A percentile compares a stretch with the other conserved stretches of the same genome.
These are phyloP conservation scores for Xylaria sp. DNA, from an alignment of 495 filamentous ascomycete species.

Conservation along the genomic window DNA sequence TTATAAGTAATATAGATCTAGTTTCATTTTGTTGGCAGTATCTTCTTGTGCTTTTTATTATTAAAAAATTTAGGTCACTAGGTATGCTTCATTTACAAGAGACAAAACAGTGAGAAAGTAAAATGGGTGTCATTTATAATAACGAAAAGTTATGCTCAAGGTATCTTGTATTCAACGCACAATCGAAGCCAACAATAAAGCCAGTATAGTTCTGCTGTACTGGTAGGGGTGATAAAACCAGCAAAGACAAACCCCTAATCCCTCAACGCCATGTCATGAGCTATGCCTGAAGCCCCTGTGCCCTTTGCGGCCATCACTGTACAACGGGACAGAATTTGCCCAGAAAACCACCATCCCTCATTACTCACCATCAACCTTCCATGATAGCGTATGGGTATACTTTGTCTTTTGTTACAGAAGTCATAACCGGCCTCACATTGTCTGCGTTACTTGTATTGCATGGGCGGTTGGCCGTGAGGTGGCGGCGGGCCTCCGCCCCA, in stretches of 20 bases:
- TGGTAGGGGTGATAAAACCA: neutral
- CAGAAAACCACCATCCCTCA: neutral
- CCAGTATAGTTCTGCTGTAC: neutral
- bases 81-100: neutral
- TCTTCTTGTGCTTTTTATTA: neutral
- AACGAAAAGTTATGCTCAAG: constrained; percentile 1
- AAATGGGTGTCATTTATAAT: neutral
- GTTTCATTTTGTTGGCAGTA: neutral
- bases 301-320: neutral
- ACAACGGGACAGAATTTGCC: neutral
- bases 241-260: neutral
- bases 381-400: neutral
- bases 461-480: constrained; percentile 41
- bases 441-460: constrained; percentile 41
- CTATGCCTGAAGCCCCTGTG: constrained; percentile 22
- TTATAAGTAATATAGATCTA: neutral
- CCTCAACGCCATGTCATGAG: constrained; percentile 27
- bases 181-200: neutral
- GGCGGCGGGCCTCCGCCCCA: constrained; percentile 32
- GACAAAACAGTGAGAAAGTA: neutral
- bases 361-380: neutral
- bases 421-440: neutral
- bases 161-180: constrained; percentile 19
- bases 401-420: neutral
- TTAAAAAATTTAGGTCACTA: too few species aligned